phyloP scores from a whole-genome alignment of 495 filamentous ascomycete species.

The Chaetomidium leptoderma region DNA sequence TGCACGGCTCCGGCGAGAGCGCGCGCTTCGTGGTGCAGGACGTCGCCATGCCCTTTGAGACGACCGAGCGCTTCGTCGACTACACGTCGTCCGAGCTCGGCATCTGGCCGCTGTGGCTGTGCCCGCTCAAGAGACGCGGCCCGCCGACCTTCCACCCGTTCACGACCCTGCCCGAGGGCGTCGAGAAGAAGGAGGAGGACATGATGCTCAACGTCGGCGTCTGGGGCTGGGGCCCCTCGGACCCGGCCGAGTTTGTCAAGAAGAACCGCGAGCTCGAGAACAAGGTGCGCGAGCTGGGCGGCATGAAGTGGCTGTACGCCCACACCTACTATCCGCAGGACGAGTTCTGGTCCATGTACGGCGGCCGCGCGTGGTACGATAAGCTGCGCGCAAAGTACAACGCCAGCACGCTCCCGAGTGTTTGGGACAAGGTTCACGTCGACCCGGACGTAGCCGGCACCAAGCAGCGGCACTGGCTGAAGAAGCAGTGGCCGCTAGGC shows the following conservation, averaged over 20 bases:
- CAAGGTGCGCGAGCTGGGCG: slow-evolving; percentile 60
- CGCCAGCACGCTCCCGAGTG: slow-evolving; percentile 48
- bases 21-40: slow-evolving; percentile 56
- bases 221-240: slow-evolving; percentile 49
- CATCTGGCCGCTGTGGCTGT: slow-evolving; percentile 60
- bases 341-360: slow-evolving; percentile 56
- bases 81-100: slow-evolving; percentile 45
- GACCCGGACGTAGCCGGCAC: slow-evolving; percentile 25
- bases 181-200: slow-evolving; percentile 18
- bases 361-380: slow-evolving; percentile 49
- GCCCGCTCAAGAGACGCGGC: slow-evolving; percentile 46
- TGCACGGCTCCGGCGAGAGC: slow-evolving; percentile 53
- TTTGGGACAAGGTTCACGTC: slow-evolving; percentile 56
- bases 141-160: slow-evolving; percentile 48
- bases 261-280: slow-evolving; percentile 63
- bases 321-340: slow-evolving; percentile 54
- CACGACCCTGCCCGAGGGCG: slow-evolving; percentile 29
- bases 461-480: slow-evolving; percentile 36
- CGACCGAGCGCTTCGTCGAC: slow-evolving; percentile 48
- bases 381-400: slow-evolving; percentile 48
- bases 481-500: slow-evolving; percentile 45
- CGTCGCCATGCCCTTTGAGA: slow-evolving; percentile 51
- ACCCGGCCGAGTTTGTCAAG: slow-evolving; percentile 41
- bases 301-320: slow-evolving; percentile 61
- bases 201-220: slow-evolving; percentile 54